phyloP scores from a whole-genome alignment of 2,329 filamentous ascomycete species.

The Arthroderma uncinatum region DNA sequence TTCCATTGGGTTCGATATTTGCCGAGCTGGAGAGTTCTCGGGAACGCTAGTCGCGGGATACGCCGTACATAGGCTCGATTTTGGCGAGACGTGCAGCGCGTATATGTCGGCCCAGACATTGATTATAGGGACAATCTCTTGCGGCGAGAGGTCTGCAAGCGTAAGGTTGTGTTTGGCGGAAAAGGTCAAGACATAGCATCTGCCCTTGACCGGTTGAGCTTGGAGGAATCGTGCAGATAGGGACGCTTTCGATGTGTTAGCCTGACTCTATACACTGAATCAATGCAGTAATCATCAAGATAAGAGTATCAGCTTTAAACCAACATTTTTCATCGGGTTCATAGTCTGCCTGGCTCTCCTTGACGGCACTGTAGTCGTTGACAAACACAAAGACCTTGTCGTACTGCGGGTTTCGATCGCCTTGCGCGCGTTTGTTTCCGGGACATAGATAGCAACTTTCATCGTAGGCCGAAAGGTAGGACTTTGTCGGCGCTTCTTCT shows the following conservation, averaged over 20 bases:
- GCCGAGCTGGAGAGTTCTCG: slow-evolving; percentile 36
- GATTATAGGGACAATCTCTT: slow-evolving; percentile 70
- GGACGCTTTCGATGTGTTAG: slow-evolving; percentile 6
- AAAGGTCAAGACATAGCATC: slow-evolving; percentile 95
- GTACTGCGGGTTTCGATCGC: slow-evolving; percentile 77
- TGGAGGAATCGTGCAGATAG: slow-evolving; percentile 65
- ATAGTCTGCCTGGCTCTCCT: slow-evolving; percentile 82
- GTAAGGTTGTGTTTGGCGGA: slow-evolving; percentile 83
- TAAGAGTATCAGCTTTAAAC: slow-evolving; percentile 12
- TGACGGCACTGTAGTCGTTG: slow-evolving; percentile 95
- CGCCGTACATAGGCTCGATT: slow-evolving; percentile 48
- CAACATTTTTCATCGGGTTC: slow-evolving; percentile 41
- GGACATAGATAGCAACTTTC: slow-evolving; percentile 91
- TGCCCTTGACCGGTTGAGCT: slow-evolving; percentile 78
- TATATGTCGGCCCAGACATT: slow-evolving; percentile 90
- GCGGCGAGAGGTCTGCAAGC: slow-evolving; percentile 71
- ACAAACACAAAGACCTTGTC: slow-evolving; percentile 84
- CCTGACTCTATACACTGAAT: background rate
- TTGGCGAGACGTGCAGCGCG: slow-evolving; percentile 62
- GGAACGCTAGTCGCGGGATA: slow-evolving; percentile 44
- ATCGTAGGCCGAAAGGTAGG: slow-evolving; percentile 68
- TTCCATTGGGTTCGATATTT: slow-evolving; percentile 47
- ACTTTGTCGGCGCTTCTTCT: slow-evolving; percentile 60
- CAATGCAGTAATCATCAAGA: background rate
- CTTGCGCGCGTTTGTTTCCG: slow-evolving; percentile 76